Percentiles rank a stretch among this genome's conserved stretches.
Evolutionary conservation across 2,329 filamentous ascomycete genomes (phyloP).

Genomic region (Zasmidium angulare): DNA sequence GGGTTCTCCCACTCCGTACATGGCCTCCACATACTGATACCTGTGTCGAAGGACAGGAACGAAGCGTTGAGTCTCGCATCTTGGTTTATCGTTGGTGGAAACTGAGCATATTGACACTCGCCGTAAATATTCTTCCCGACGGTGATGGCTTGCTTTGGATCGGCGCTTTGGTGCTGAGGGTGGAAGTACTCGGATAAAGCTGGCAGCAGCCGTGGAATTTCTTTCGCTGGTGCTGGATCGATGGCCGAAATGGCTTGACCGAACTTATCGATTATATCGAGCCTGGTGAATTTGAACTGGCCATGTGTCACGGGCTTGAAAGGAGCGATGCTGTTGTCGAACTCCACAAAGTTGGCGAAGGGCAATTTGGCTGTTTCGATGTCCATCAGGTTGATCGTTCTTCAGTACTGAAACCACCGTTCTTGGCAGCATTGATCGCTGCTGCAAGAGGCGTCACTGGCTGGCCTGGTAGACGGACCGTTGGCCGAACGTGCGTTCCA

Average conservation of each 20-base stretch:
- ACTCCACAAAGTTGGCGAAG: not conserved
- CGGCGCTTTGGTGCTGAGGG: constrained; percentile 1
- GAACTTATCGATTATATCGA: constrained; percentile 26
- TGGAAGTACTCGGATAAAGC: constrained; percentile 21
- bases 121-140: not conserved
- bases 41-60: constrained; percentile 34
- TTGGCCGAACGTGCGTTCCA: constrained; percentile 11
- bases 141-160: not conserved
- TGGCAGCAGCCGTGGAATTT: constrained; percentile 19
- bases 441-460: not conserved
- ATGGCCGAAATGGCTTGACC: constrained; percentile 6
- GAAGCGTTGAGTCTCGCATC: constrained; percentile 24
- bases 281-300: constrained; percentile 47
- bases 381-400: constrained; percentile 5
- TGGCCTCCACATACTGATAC: constrained; percentile 14
- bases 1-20: constrained; percentile 13
- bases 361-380: constrained; percentile 5
- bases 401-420: not conserved
- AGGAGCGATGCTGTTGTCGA: constrained; percentile 17
- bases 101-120: constrained; percentile 21
- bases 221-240: constrained; percentile 35
- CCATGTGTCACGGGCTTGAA: constrained; percentile 53
- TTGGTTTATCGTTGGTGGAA: constrained; percentile 33
- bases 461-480: not conserved
- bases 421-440: not conserved